Conservation (phyloP, 1,284 basidiomycete species). For the Malassezia caprae region DNA sequence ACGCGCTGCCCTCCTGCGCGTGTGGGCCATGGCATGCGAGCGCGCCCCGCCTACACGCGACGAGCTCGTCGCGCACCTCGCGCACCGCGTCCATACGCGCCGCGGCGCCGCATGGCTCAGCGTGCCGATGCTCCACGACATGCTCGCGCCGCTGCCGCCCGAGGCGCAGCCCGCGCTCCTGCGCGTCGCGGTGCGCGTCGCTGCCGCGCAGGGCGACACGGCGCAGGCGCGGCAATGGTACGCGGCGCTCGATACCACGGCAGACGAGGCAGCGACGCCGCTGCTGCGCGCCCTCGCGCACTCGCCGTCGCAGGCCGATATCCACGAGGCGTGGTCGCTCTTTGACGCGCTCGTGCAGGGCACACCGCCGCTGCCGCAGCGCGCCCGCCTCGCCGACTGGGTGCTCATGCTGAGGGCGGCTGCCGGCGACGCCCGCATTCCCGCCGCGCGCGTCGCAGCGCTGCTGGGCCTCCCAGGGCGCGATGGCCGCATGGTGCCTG, state of each 20-base stretch:
- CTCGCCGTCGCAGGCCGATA: not conserved
- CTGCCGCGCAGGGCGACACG: conserved; percentile 6
- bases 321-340: conserved; percentile 13
- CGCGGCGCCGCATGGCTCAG: not conserved
- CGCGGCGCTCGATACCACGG: not conserved
- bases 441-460: conserved; percentile 1
- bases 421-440: conserved; percentile 11
- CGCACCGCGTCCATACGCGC: not conserved
- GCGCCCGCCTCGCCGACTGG: conserved; percentile 10
- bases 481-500: not conserved
- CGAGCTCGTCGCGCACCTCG: conserved; percentile 1
- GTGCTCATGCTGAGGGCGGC: conserved; percentile 17
- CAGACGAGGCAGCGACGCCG: not conserved
- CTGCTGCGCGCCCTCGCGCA: conserved; percentile 12
- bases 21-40: not conserved
- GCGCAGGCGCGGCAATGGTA: conserved; percentile 1
- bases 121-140: not conserved
- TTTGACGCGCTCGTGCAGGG: conserved; percentile 7
- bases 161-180: not conserved
- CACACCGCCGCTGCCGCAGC: not conserved
- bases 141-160: not conserved
- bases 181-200: conserved; percentile 9
- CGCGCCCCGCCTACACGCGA: conserved; percentile 2
- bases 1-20: conserved; percentile 1
- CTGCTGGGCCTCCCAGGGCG: conserved; percentile 5